Evolutionary conservation across 2,329 filamentous ascomycete species (phyloP).

Genomic region (Aspergillus ustus): DNA sequence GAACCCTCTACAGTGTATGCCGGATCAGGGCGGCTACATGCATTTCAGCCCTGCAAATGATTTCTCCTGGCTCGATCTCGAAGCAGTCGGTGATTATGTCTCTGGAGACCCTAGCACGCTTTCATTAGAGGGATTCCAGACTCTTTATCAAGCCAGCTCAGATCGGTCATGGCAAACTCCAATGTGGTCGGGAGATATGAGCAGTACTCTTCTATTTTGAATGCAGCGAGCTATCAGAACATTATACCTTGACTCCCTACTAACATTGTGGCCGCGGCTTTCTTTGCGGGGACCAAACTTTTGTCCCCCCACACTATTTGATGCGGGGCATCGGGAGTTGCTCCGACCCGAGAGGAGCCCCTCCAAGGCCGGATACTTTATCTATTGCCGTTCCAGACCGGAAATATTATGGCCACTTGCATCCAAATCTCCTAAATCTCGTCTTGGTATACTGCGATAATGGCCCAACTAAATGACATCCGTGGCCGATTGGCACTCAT

Average conservation of each 20-base stretch:
- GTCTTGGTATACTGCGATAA: constrained; percentile 1
- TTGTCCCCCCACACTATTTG: constrained; percentile 17
- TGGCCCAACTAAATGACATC: constrained; percentile 50
- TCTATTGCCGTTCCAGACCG: not conserved
- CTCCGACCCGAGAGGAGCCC: constrained; percentile 26
- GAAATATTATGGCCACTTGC: not conserved
- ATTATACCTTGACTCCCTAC: not conserved
- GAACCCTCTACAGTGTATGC: constrained; percentile 36
- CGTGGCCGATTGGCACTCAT: constrained; percentile 61
- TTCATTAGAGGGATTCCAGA: constrained; percentile 42
- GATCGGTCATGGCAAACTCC: constrained; percentile 45
- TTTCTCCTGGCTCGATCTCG: constrained; percentile 66
- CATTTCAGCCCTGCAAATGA: constrained; percentile 56
- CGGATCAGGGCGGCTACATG: constrained; percentile 42
- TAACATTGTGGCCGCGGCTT: not conserved
- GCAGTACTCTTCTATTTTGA: constrained; percentile 41
- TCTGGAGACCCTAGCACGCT: constrained; percentile 49
- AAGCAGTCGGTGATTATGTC: constrained; percentile 63
- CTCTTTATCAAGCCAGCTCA: constrained; percentile 35
- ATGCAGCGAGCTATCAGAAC: not conserved
- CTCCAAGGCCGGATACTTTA: not conserved
- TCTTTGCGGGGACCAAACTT: not conserved
- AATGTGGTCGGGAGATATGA: constrained; percentile 48
- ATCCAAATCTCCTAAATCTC: not conserved
- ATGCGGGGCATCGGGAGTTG: constrained; percentile 29